These are phyloP conservation scores for Oligophagozyma castellii DNA, from an alignment of 1,139 yeast species.

Conservation along the genomic window DNA sequence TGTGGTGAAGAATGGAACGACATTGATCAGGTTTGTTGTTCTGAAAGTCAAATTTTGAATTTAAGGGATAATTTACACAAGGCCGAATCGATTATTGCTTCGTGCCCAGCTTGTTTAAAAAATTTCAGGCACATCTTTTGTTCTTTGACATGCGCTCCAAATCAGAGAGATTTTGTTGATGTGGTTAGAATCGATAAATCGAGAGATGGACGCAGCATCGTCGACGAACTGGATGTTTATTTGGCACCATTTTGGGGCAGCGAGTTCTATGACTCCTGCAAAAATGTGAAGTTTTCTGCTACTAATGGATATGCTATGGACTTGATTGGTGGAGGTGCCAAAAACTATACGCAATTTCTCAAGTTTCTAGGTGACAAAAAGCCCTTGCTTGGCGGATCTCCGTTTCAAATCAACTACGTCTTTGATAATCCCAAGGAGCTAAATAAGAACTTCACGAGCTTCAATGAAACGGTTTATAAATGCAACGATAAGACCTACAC, in stretches of 20 bases:
- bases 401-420: constrained; percentile 77
- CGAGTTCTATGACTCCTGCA: constrained; percentile 68
- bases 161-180: constrained; percentile 64
- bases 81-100: constrained; percentile 68
- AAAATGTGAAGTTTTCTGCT: constrained; percentile 80
- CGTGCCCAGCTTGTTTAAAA: constrained; percentile 88
- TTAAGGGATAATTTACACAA: constrained; percentile 46
- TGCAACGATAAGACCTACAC: constrained; percentile 49
- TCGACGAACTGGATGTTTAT: constrained; percentile 55
- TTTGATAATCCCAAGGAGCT: constrained; percentile 29
- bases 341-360: constrained; percentile 53
- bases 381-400: constrained; percentile 87
- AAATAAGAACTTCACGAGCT: constrained; percentile 11
- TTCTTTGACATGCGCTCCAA: constrained; percentile 79
- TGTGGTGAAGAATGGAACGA: constrained; percentile 61
- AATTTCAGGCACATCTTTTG: constrained; percentile 82
- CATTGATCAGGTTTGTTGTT: constrained; percentile 38
- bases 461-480: constrained; percentile 22
- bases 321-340: constrained; percentile 91
- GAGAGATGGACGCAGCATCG: constrained; percentile 43
- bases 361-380: constrained; percentile 90
- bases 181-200: constrained; percentile 45
- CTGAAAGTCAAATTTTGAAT: constrained; percentile 33
- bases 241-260: constrained; percentile 49
- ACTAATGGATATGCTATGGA: constrained; percentile 97